phyloP scores from a whole-genome alignment of 148 eudicot species.

The Rhododendron ferrugineum region DNA sequence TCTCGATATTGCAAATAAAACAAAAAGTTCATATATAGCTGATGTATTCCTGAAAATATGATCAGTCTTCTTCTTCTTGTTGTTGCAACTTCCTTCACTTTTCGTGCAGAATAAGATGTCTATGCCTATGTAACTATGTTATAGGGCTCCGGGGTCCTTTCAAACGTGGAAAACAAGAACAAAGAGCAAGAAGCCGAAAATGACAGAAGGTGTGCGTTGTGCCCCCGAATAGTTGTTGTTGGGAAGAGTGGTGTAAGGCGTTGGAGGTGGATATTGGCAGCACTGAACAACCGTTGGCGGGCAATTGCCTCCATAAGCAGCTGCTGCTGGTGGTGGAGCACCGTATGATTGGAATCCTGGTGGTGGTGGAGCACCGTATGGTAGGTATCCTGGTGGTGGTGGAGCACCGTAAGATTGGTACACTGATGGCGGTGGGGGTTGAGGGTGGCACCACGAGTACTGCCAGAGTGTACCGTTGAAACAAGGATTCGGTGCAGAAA shows the following conservation, averaged over 20 bases:
- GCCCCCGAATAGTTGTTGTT: background rate
- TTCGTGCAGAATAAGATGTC: background rate
- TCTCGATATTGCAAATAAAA: background rate
- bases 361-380: conserved; percentile 1
- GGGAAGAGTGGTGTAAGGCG: conserved; percentile 13
- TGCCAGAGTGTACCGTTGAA: conserved; percentile 3
- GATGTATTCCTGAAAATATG: background rate
- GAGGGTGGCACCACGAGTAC: conserved; percentile 13
- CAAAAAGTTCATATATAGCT: background rate
- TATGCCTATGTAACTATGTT: background rate
- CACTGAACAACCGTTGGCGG: conserved; percentile 9
- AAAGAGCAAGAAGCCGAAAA: background rate
- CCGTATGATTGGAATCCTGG: background rate
- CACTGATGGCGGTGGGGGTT: conserved; percentile 11
- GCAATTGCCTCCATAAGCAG: conserved; percentile 12
- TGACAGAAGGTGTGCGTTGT: background rate
- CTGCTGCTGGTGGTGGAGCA: conserved; percentile 1
- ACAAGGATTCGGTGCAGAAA: background rate
- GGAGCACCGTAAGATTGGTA: background rate
- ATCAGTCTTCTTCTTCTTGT: background rate
- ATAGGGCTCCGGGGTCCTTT: background rate
- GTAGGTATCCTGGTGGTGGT: background rate
- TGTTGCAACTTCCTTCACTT: background rate
- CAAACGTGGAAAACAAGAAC: conserved; percentile 6
- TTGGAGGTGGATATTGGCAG: conserved; percentile 13